Conservation (phyloP, 495 filamentous ascomycete genomes). For the Annulohypoxylon nitens region DNA sequence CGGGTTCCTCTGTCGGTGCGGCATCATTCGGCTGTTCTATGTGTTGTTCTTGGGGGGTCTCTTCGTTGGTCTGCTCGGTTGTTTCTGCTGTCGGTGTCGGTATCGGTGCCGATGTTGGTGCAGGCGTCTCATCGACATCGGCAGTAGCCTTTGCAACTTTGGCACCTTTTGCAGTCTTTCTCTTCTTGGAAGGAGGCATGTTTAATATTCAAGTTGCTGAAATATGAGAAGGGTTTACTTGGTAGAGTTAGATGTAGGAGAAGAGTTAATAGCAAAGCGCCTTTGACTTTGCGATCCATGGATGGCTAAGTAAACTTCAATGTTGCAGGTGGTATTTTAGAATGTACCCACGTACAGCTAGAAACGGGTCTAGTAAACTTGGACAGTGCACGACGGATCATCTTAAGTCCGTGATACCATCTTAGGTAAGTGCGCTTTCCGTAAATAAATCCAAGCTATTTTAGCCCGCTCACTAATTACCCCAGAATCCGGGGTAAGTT, state of each 20-base stretch:
- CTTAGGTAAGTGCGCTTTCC: background rate
- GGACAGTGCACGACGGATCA: background rate
- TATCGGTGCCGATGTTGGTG: constrained; percentile 15
- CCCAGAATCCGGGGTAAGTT: constrained; percentile 38
- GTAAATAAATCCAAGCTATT: background rate
- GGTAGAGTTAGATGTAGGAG: too few relatives aligned
- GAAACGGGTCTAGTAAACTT: background rate
- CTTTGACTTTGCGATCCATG: too few relatives aligned
- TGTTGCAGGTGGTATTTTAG: too few relatives aligned
- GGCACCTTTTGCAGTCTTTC: constrained; percentile 56
- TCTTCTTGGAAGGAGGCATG: constrained; percentile 65
- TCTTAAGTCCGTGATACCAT: background rate
- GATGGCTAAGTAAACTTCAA: too few relatives aligned
- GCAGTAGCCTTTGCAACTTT: constrained; percentile 38
- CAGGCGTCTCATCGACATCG: constrained; percentile 16
- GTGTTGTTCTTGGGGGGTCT: constrained; percentile 29
- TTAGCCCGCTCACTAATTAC: constrained; percentile 13
- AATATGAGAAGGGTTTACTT: background rate
- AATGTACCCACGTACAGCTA: background rate
- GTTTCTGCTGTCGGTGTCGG: constrained; percentile 31
- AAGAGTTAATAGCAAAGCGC: too few relatives aligned
- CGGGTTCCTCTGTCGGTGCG: constrained; percentile 17
- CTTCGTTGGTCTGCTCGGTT: constrained; percentile 30
- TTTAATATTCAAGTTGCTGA: constrained; percentile 6
- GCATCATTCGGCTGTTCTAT: constrained; percentile 31